phyloP scores from a whole-genome alignment of 306 rosid genomes.

The Elaeagnus macrophylla region DNA sequence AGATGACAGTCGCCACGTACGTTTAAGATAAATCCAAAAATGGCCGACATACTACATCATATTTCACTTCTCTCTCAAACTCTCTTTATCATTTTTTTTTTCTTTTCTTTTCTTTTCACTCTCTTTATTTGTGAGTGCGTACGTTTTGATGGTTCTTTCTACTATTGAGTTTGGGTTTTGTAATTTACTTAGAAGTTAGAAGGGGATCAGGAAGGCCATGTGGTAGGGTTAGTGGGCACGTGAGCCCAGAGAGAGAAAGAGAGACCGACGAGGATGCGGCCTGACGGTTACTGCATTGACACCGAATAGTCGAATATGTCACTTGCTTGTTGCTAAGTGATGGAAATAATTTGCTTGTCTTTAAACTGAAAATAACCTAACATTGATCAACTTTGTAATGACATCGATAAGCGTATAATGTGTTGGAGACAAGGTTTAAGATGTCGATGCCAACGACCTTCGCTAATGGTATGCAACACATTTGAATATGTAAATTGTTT shows the following conservation, averaged over 20 bases:
- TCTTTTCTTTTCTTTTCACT: not conserved
- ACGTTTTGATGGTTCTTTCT: not conserved
- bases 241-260: not conserved
- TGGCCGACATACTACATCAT: constrained; percentile 86
- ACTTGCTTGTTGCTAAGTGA: constrained; percentile 7
- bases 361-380: constrained; percentile 12
- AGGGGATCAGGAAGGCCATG: constrained; percentile 7
- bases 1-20: constrained; percentile 74
- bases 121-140: not conserved
- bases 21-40: constrained; percentile 59
- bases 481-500: too few relatives aligned
- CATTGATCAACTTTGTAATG: too few relatives aligned
- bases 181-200: constrained; percentile 12
- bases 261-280: constrained; percentile 18
- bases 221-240: constrained; percentile 19
- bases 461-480: too few relatives aligned
- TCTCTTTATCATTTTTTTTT: not conserved
- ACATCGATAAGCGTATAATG: too few relatives aligned
- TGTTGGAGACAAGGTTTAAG: too few relatives aligned
- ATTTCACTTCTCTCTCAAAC: constrained; percentile 17
- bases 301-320: constrained; percentile 7
- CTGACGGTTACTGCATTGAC: too few relatives aligned
- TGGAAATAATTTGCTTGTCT: constrained; percentile 9
- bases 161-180: constrained; percentile 3
- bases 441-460: too few relatives aligned